These are phyloP conservation scores for Lipomyces anomalus DNA, from an alignment of 805 yeast species.

Conservation along the genomic window DNA sequence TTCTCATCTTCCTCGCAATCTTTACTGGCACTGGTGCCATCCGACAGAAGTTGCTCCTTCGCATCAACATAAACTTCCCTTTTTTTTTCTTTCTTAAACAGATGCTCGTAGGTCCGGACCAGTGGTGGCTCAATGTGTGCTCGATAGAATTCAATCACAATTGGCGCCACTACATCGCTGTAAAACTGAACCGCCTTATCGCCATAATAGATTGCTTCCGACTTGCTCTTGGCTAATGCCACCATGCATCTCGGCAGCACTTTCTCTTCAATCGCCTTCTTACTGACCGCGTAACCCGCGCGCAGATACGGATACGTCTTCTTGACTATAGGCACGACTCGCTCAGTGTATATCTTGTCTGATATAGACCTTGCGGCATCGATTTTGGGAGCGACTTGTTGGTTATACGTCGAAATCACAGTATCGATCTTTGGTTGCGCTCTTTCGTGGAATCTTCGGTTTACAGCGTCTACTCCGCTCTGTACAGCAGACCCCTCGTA, in stretches of 20 bases:
- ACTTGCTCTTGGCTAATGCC: not conserved
- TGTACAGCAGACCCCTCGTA: not conserved
- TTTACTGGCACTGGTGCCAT: no score
- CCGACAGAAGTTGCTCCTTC: no score
- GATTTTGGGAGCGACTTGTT: not conserved
- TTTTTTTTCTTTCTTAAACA: not conserved
- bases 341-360: not conserved
- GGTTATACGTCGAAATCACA: not conserved
- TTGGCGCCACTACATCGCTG: not conserved
- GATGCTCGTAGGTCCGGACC: not conserved
- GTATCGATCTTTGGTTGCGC: not conserved
- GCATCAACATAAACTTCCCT: no score
- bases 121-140: not conserved
- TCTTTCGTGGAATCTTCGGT: not conserved
- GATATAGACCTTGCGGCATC: not conserved
- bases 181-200: not conserved
- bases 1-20: no score
- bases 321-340: not conserved
- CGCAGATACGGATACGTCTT: not conserved
- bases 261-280: not conserved
- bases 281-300: not conserved
- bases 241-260: not conserved
- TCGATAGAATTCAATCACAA: not conserved
- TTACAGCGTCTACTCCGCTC: not conserved
- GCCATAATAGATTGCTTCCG: not conserved